A percentile compares a stretch with the other conserved stretches of the same genome.
Conservation (phyloP, 495 filamentous ascomycete species). For the Neurospora sp. region DNA sequence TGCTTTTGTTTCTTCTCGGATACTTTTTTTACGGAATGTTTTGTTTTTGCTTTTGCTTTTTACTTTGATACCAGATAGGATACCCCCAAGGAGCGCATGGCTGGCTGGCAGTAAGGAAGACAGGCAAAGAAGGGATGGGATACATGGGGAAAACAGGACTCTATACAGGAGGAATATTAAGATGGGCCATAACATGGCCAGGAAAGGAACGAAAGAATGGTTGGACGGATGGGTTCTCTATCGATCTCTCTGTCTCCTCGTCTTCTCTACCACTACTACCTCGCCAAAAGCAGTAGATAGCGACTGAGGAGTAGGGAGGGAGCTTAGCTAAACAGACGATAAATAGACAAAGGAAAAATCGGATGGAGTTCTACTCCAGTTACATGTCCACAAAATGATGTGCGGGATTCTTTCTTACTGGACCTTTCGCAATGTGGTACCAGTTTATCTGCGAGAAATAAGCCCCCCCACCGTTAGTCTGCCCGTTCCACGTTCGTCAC, state of each 20-base stretch:
- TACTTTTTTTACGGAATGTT: neutral
- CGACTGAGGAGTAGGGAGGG: too few species aligned
- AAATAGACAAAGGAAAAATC: neutral
- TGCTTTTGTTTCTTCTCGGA: neutral
- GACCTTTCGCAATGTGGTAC: neutral
- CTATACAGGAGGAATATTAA: neutral
- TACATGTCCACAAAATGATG: neutral
- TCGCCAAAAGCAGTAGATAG: too few species aligned
- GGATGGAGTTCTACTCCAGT: neutral
- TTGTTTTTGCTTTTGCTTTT: neutral
- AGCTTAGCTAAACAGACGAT: neutral
- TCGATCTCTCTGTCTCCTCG: too few species aligned
- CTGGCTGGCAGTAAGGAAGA: neutral
- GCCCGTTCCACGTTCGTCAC: neutral
- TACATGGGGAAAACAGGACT: neutral
- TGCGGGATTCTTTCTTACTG: neutral
- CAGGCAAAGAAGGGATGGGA: neutral
- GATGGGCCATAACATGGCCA: neutral
- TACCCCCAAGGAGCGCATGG: neutral
- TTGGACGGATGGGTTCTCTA: neutral
- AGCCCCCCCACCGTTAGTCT: neutral
- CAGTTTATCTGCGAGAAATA: neutral
- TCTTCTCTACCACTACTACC: too few species aligned
- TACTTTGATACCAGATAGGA: neutral
- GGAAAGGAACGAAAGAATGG: neutral